A percentile compares a stretch with the other conserved stretches of the same genome.
phyloP scores from a whole-genome alignment of 441 rosid genomes.

The Pelargonium fulgidum region DNA sequence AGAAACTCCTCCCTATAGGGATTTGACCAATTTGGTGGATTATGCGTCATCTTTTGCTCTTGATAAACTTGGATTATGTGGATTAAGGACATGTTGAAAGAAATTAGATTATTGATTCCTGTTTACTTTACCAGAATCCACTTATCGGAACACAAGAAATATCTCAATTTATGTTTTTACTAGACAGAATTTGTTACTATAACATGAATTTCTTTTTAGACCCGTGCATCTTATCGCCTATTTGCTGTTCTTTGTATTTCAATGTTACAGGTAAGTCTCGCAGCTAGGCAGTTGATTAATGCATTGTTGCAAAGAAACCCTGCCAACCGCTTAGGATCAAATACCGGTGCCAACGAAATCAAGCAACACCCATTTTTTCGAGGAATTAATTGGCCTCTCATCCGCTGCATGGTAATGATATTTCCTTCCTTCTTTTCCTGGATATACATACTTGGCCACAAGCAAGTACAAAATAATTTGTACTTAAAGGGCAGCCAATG shows the following conservation, averaged over 20 bases:
- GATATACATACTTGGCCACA: no score
- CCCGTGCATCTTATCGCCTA: neutral
- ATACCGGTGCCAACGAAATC: conserved; percentile 74
- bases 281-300: conserved; percentile 71
- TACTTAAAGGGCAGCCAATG: no score
- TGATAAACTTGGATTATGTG: neutral
- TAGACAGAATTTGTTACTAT: neutral
- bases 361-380: conserved; percentile 90
- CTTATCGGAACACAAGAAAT: neutral
- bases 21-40: neutral
- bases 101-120: neutral
- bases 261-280: conserved; percentile 71
- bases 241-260: conserved; percentile 10
- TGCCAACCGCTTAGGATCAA: conserved; percentile 62
- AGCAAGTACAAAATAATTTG: neutral
- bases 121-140: neutral
- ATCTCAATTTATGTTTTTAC: neutral
- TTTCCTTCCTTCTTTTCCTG: neutral
- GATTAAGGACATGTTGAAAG: neutral
- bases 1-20: neutral
- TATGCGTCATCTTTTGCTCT: neutral
- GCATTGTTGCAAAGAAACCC: conserved; percentile 73
- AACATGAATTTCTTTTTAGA: neutral
- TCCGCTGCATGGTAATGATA: conserved; percentile 71
- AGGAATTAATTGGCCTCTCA: conserved; percentile 85